Evolutionary conservation across 768 basidiomycete genomes (phyloP), one percentile per base, ranked within the genome.

Genomic region (Trametes cubensis): DNA sequence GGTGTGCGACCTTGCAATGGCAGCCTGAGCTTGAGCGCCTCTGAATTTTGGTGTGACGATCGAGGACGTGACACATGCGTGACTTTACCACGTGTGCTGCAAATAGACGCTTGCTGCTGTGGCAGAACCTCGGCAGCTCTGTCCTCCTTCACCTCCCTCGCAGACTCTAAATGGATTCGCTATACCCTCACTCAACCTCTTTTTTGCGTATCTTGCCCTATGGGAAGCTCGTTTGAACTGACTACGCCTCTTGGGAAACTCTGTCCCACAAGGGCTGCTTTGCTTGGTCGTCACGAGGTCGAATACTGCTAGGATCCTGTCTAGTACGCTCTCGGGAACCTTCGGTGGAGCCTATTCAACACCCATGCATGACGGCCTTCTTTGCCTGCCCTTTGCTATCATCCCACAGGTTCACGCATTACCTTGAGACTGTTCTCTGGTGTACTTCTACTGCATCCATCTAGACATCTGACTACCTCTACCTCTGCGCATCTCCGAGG

Each of bases 11-110:
- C 6, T 44, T 44, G 42, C 18, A n/a, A n/a, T n/a, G n/a, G n/a
- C n/a, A 44, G 17, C 7, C 28, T 7, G 28, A 7, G 7, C 7
- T 3, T 28, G 28, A 18, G 23, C 46, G 8, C 13, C 46, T 20
- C 56, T 48, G 57, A 58, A 58, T 50, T 58, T 58, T 58, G 47
- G 57, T 50, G 57, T 58, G 57, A 58, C 40, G 48, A 50, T 58
- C 48, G 48, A 21, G 2, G 1, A 2, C 28, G 57, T 40, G 20
- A 57, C 47, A 42, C 17, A 7, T 23, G n/a, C 30, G 48, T 39
- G 15, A 25, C 45, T 5, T 18, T 21, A 21, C 7, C n/a, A 21
- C 45, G 28, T 13, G 2, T 21, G 21, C 34, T 34, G 5, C 6
- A 34, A 6, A 6, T 34, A 34, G 34, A 11, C 34, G 34, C 34